Evolutionary conservation across 2,329 filamentous ascomycete species (phyloP).

Genomic region (Pyrenophora teres): DNA sequence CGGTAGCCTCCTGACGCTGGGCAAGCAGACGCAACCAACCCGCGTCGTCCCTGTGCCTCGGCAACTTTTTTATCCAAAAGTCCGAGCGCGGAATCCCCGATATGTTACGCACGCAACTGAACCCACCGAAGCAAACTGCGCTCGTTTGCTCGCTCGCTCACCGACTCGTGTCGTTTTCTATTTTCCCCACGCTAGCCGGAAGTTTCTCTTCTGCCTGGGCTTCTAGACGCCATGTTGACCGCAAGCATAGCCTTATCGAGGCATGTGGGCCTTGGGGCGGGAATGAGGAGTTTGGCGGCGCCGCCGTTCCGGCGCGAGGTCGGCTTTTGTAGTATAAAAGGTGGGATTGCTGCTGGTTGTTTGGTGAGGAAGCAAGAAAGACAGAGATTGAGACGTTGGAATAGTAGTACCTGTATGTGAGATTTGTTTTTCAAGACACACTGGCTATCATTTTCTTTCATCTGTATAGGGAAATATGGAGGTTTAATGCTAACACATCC

Average conservation of each 20-base stretch:
- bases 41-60: conserved; percentile 12
- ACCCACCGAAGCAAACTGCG: not conserved
- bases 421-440: no score
- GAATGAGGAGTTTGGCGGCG: conserved; percentile 5
- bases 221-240: conserved; percentile 22
- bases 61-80: conserved; percentile 17
- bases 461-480: no score
- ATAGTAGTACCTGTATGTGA: no score
- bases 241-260: conserved; percentile 35
- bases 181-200: conserved; percentile 2
- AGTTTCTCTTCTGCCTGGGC: conserved; percentile 13
- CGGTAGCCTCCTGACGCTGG: not conserved
- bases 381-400: no score
- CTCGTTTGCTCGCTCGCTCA: conserved; percentile 13
- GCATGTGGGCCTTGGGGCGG: conserved; percentile 27
- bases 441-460: no score
- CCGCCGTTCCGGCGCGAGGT: conserved; percentile 28
- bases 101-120: not conserved
- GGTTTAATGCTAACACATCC: no score
- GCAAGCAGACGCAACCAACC: not conserved
- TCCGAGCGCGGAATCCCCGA: conserved; percentile 20
- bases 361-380: no score
- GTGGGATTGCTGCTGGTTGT: not conserved
- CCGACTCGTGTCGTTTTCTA: conserved; percentile 12
- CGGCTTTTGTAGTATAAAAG: conserved; percentile 25